A percentile compares a stretch with the other conserved stretches of the same genome.
These are phyloP conservation scores for Blumeria hordei DNA, from an alignment of 2,329 filamentous ascomycete genomes.

Conservation along the genomic window DNA sequence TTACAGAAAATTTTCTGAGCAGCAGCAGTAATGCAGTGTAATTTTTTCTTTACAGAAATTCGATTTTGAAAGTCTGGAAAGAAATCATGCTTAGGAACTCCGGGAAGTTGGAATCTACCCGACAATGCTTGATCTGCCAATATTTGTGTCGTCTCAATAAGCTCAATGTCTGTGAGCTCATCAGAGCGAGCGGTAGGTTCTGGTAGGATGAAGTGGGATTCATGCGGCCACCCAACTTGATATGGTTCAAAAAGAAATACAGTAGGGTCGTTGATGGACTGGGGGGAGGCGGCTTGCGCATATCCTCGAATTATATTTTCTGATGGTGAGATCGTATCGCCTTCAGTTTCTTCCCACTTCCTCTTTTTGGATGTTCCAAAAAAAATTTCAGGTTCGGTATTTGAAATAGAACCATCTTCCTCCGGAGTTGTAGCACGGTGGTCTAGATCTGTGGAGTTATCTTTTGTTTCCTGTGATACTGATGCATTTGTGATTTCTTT, in stretches of 20 bases:
- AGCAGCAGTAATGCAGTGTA: conserved; percentile 23
- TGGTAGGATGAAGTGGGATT: conserved; percentile 32
- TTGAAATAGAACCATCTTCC: too few species aligned
- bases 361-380: conserved; percentile 10
- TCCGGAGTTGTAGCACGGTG: background rate
- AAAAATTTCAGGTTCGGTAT: too few species aligned
- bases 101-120: conserved; percentile 18
- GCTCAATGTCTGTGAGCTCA: conserved; percentile 27
- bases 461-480: too few species aligned
- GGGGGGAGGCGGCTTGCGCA: conserved; percentile 9
- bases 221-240: conserved; percentile 19
- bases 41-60: conserved; percentile 10
- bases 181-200: conserved; percentile 20
- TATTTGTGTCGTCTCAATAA: conserved; percentile 43
- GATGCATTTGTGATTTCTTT: too few species aligned
- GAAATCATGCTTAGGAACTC: conserved; percentile 1
- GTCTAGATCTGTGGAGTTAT: too few species aligned
- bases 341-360: conserved; percentile 10
- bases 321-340: conserved; percentile 12
- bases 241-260: conserved; percentile 13
- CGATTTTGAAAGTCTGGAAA: conserved; percentile 3
- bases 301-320: conserved; percentile 12
- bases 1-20: conserved; percentile 21
- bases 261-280: conserved; percentile 10
- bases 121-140: conserved; percentile 45